Conservation (phyloP, 208 protist genomes). For the Spongospora subterranea region DNA sequence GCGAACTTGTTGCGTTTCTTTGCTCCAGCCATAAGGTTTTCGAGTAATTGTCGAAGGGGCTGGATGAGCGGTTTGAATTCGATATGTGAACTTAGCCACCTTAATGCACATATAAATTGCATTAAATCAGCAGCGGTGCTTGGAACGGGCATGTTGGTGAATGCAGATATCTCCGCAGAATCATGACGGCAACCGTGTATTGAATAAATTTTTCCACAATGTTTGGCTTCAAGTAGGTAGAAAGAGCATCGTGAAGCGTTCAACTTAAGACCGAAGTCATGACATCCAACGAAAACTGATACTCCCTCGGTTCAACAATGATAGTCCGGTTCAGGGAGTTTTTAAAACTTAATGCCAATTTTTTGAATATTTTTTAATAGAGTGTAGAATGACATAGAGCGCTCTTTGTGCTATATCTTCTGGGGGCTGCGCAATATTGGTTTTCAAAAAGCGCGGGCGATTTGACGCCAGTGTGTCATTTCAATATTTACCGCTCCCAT, state of each 20-base stretch:
- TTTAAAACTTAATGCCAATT: no score
- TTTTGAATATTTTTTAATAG: no score
- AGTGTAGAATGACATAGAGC: no score
- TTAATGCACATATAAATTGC: constrained; percentile 6
- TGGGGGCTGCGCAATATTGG: no score
- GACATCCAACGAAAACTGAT: constrained; percentile 1
- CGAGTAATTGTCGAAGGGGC: background rate
- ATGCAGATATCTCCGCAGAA: background rate
- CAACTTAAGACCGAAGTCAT: background rate
- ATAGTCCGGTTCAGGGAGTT: no score
- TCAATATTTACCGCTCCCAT: no score
- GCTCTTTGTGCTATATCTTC: no score
- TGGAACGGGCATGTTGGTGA: background rate
- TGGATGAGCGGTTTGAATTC: background rate
- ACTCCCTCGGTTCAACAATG: no score
- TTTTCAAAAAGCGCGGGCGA: no score
- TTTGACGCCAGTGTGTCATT: no score
- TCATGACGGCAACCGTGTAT: background rate
- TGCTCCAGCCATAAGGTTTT: background rate
- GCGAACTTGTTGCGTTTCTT: background rate
- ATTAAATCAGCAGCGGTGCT: constrained; percentile 28
- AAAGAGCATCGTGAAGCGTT: constrained; percentile 4
- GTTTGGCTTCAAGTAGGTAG: constrained; percentile 32
- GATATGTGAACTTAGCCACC: background rate
- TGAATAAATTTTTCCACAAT: constrained; percentile 45